These are phyloP conservation scores for Kodamaea arcana DNA, from an alignment of 1,139 yeast species.

Conservation along the genomic window DNA sequence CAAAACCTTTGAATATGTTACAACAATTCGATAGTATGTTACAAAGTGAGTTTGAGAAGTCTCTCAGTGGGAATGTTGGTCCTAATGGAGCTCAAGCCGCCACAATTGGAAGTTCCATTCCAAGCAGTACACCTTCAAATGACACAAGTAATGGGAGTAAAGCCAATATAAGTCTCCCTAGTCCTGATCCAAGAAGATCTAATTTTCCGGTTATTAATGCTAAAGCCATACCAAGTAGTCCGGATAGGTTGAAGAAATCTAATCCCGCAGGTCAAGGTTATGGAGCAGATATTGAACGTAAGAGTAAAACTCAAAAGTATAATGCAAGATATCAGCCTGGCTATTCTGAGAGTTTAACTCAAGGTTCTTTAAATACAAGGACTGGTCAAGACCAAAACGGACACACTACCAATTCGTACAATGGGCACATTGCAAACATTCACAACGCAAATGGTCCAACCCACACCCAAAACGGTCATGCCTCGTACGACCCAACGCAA, in stretches of 20 bases:
- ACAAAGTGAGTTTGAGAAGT: constrained; percentile 63
- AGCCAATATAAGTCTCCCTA: not conserved
- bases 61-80: constrained; percentile 17
- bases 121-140: not conserved
- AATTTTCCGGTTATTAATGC: no score
- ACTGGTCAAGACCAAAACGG: no score
- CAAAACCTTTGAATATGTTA: constrained; percentile 58
- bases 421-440: no score
- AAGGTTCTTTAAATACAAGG: no score
- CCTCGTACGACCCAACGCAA: constrained; percentile 9
- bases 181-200: not conserved
- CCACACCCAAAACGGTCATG: constrained; percentile 5
- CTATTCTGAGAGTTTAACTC: no score
- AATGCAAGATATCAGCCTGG: no score
- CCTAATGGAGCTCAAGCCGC: constrained; percentile 1
- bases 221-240: no score
- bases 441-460: no score
- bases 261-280: not conserved
- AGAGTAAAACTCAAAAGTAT: not conserved
- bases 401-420: no score
- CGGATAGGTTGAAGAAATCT: no score
- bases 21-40: constrained; percentile 68
- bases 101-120: not conserved
- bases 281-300: no score
- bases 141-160: not conserved